These are phyloP conservation scores for Cordyceps cateniannulata DNA, from an alignment of 2,329 filamentous ascomycete genomes.

Conservation along the genomic window DNA sequence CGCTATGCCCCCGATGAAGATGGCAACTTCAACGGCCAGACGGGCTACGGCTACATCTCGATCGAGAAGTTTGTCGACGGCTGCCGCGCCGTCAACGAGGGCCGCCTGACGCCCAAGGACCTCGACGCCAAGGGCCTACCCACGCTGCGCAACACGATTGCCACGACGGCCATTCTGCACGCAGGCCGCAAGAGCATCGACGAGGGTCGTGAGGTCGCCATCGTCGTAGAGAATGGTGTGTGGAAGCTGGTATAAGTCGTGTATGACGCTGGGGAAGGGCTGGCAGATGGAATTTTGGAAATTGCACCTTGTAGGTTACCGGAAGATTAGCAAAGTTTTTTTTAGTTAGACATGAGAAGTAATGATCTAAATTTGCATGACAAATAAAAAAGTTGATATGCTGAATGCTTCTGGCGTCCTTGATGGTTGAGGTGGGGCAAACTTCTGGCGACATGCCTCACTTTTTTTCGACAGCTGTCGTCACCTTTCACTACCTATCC, in stretches of 20 bases:
- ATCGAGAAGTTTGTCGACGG: conserved; percentile 96
- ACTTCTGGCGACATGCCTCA: not conserved
- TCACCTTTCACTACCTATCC: not conserved
- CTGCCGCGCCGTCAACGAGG: conserved; percentile 70
- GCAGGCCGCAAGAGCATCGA: conserved; percentile 80
- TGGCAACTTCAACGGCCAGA: conserved; percentile 87
- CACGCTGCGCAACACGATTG: conserved; percentile 82
- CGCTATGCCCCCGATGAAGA: conserved; percentile 90
- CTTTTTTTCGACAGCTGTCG: not conserved
- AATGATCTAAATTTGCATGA: no score
- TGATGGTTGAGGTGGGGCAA: not conserved
- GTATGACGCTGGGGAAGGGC: not conserved
- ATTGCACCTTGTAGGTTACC: no score
- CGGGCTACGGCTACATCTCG: conserved; percentile 86
- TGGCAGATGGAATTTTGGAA: not conserved
- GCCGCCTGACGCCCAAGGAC: conserved; percentile 63
- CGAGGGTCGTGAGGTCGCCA: conserved; percentile 70
- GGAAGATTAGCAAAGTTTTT: not conserved
- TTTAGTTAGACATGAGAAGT: no score
- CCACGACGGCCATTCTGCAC: conserved; percentile 85
- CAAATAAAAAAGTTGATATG: not conserved
- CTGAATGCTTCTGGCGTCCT: not conserved
- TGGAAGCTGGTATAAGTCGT: conserved; percentile 56
- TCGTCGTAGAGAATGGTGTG: conserved; percentile 55
- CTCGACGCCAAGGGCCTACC: conserved; percentile 76